Conservation (phyloP, 768 basidiomycete species). For the Boletus speciosus region DNA sequence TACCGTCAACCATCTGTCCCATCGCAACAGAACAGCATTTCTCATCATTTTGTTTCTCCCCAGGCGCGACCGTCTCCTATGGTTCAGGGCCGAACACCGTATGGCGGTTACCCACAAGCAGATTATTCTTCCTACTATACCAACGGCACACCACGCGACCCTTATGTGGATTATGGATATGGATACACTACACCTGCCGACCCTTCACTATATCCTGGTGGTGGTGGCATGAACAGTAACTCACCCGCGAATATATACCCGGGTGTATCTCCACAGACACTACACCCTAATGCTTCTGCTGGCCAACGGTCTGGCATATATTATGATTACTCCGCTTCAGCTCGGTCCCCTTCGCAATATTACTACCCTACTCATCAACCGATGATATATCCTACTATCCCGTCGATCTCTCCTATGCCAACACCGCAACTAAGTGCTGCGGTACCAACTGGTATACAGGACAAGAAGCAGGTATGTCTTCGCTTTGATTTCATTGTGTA, state of each 20-base stretch:
- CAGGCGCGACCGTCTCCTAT: slow-evolving; percentile 43
- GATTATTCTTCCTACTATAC: slow-evolving; percentile 63
- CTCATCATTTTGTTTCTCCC: slow-evolving; percentile 31
- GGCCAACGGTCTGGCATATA: slow-evolving; percentile 52
- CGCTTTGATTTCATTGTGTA: slow-evolving; percentile 2
- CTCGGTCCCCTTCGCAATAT: slow-evolving; percentile 54
- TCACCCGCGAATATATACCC: slow-evolving; percentile 50
- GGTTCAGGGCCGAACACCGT: slow-evolving; percentile 45
- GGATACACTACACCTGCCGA: slow-evolving; percentile 51
- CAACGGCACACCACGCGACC: slow-evolving; percentile 46
- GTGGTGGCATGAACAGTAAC: slow-evolving; percentile 42
- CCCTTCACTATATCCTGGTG: slow-evolving; percentile 47
- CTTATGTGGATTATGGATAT: slow-evolving; percentile 55
- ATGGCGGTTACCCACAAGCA: slow-evolving; percentile 47
- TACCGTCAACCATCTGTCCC: slow-evolving; percentile 37
- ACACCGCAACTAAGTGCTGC: slow-evolving; percentile 44
- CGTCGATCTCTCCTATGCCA: slow-evolving; percentile 52
- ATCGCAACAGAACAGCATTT: slow-evolving; percentile 29
- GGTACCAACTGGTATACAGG: slow-evolving; percentile 37
- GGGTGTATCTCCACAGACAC: slow-evolving; percentile 38
- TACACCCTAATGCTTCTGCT: slow-evolving; percentile 41
- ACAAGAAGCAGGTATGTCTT: slow-evolving; percentile 59
- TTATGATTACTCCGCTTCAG: slow-evolving; percentile 53
- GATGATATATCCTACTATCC: slow-evolving; percentile 53
- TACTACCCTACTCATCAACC: slow-evolving; percentile 58